Evolutionary conservation across 2,329 filamentous ascomycete genomes (phyloP), one percentile per base, ranked within the genome.

Genomic region (Exophiala sp.): DNA sequence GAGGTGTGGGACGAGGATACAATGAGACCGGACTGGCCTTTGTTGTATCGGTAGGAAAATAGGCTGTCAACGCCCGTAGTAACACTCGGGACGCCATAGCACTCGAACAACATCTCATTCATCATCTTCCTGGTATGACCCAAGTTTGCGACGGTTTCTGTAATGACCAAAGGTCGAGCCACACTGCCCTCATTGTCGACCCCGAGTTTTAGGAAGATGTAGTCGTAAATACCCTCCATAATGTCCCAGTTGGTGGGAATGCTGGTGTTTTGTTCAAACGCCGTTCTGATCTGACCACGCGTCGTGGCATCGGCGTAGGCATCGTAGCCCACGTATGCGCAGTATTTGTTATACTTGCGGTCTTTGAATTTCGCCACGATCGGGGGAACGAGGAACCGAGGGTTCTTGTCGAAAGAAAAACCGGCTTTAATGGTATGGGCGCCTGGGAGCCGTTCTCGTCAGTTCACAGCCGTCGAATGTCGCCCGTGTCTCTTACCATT

Each of bases 171-270:
- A 1, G 91, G 90, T 62, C 89, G 76, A 62, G 91, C 88, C 55
- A 98, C 81, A 19, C 79, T 75, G 7, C 87, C 88, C 42, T 84
- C 80, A 2, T 69, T 62, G 58, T 94, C 88, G 60, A 98, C 78
- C 3, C 93, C 93, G 47, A 98, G 73, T 70, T 96, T 97, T 59
- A 96, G 76, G 67, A 98, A 98, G 35, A 90, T 79, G 68, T 96
- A 96, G 70, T 98, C 93, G 40, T 98, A 71, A 3, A 96, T 77
- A 51, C 91, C 89, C 68, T 98, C 93, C 81, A 95, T 89, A 27
- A 89, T 90, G 68, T 98, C 93, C 89, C 94, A 98, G 66, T 97
- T 97, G 67, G 88, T 90, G 53, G 97, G 82, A 41, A 98, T 85
- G 57, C 90, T 91, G 38, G 85, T 91, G 19, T 90, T 90, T 1